Evolutionary conservation across 1,284 basidiomycete species (phyloP), one percentile per base, ranked within the genome.

Genomic region (Cystobasidium slooffiae): DNA sequence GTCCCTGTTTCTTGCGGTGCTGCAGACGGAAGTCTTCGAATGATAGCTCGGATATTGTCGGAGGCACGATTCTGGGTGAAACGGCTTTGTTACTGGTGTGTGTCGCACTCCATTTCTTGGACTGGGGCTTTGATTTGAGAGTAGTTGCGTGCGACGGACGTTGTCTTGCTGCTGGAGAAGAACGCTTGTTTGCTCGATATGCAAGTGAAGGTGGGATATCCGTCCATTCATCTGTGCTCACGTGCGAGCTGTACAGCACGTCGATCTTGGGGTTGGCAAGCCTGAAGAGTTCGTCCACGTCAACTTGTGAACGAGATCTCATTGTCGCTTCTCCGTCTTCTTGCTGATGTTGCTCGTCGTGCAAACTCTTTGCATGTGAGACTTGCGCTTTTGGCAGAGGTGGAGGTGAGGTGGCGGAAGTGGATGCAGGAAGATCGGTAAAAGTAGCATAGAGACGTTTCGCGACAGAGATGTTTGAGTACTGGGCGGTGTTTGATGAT

Each of bases 1-100:
- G 59, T 6, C 51, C 37, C 20, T 51, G 47, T n/a, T 63, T 41
- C 20, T 53, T 49, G 8, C 69, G 44, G 49, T 72, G 69, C 39
- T 64, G 61, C 20, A 58, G 18, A 22, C 69, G 69, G 44, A 72
- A 72, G n/a, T 31, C 46, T 7, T 72, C 58, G 51, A 72, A 72
- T 14, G 61, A 24, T 49, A 46, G 61, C 22, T 49, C 61, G 12
- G 61, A 63, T 6, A 63, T 63, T 16, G 61, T 16, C 6, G 7
- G 2, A 8, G 31, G 24, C 6, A 22, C 43, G 16, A 46, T 7
- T 49, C 47, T 49, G 12, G 43, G 44, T 49, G 20, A 46, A n/a
- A 41, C 16, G 6, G 46, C 47, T 20, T 63, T n/a, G n/a, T 44
- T 63, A n/a, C 31, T 31, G 31, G 31, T 31, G 31, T 31, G 31